Evolutionary conservation across 2,329 filamentous ascomycete species (phyloP).

Genomic region (Sordariomycetes sp.): DNA sequence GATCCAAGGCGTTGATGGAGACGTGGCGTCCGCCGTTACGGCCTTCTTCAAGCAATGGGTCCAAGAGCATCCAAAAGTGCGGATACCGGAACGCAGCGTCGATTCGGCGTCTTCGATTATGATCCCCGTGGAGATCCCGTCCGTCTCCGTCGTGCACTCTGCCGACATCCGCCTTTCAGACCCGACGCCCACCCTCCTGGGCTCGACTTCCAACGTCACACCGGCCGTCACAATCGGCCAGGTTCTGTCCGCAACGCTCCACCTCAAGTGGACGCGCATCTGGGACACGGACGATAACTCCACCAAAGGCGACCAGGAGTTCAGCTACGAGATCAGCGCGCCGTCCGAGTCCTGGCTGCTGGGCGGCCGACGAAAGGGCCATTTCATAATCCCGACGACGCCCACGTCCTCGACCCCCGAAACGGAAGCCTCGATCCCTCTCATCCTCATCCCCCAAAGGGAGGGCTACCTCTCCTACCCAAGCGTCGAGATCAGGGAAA

Average conservation of each 20-base stretch:
- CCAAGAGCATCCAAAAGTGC: conserved; percentile 14
- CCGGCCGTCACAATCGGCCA: conserved; percentile 52
- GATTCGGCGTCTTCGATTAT: conserved; percentile 54
- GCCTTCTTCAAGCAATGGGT: conserved; percentile 23
- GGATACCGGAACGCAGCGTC: conserved; percentile 11
- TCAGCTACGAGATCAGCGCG: conserved; percentile 74
- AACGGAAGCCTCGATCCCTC: conserved; percentile 49
- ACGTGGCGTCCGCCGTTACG: conserved; percentile 15
- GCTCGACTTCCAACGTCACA: conserved; percentile 20
- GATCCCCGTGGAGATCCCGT: conserved; percentile 85
- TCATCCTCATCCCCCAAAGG: conserved; percentile 73
- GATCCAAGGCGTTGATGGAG: conserved; percentile 22
- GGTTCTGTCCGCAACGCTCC: conserved; percentile 53
- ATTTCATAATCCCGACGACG: conserved; percentile 52
- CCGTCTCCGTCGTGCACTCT: conserved; percentile 74
- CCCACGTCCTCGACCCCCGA: conserved; percentile 26
- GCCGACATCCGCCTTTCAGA: conserved; percentile 52
- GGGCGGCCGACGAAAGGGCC: conserved; percentile 70
- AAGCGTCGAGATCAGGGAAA: conserved; percentile 65
- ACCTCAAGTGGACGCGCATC: conserved; percentile 51
- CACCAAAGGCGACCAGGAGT: conserved; percentile 46
- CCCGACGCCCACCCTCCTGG: conserved; percentile 19
- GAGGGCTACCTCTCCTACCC: conserved; percentile 74
- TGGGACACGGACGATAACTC: conserved; percentile 42
- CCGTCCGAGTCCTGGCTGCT: conserved; percentile 74